phyloP scores from a whole-genome alignment of 306 rosid species.

The Trifolium subterraneum region DNA sequence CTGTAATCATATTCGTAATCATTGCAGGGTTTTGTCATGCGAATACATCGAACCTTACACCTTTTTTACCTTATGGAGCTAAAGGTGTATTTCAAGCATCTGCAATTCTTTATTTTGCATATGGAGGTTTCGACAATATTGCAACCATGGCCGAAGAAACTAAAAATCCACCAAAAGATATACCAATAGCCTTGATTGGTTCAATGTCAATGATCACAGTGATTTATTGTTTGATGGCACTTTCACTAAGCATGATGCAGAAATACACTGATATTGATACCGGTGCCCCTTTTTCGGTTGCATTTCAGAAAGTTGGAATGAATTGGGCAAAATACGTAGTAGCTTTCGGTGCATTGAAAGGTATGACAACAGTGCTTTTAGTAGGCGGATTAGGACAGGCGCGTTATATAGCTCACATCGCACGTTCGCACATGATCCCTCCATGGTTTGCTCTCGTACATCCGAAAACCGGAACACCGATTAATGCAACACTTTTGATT shows the following conservation, averaged over 20 bases:
- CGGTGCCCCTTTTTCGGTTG: conserved; percentile 69
- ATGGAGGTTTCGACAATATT: conserved; percentile 70
- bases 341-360: conserved; percentile 75
- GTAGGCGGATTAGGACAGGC: conserved; percentile 63
- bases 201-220: conserved; percentile 77
- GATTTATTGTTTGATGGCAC: conserved; percentile 74
- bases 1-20: conserved; percentile 58
- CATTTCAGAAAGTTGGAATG: conserved; percentile 75
- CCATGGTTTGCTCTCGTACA: conserved; percentile 88
- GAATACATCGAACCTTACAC: conserved; percentile 59
- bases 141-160: conserved; percentile 87
- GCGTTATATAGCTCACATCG: conserved; percentile 75
- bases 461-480: conserved; percentile 79
- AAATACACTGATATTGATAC: conserved; percentile 63
- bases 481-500: conserved; percentile 72
- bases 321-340: conserved; percentile 79
- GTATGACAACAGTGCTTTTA: conserved; percentile 80
- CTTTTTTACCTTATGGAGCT: conserved; percentile 67
- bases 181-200: conserved; percentile 72
- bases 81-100: conserved; percentile 73
- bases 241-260: conserved; percentile 77
- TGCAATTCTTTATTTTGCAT: conserved; percentile 74
- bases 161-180: conserved; percentile 72
- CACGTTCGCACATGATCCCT: conserved; percentile 80
- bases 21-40: conserved; percentile 61